phyloP scores from a whole-genome alignment of 148 eudicot species.

The Vaccinium myrtillus region DNA sequence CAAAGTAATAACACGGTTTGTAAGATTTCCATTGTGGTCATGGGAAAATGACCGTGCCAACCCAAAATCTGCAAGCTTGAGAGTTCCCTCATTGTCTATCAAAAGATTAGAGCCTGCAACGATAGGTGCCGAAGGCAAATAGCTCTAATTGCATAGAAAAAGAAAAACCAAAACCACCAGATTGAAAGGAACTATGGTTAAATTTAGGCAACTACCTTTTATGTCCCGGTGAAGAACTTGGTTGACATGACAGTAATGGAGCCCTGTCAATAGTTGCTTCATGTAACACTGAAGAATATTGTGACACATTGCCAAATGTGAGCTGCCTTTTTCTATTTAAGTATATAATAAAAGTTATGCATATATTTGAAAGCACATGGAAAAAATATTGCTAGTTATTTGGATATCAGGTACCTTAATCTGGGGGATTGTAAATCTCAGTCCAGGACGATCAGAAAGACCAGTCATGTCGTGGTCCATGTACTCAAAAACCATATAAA shows the following conservation, averaged over 20 bases:
- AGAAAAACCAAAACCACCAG: neutral
- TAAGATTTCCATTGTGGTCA: constrained; percentile 55
- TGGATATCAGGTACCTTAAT: constrained; percentile 22
- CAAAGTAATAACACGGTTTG: constrained; percentile 61
- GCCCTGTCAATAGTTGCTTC: constrained; percentile 75
- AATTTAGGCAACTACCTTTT: constrained; percentile 44
- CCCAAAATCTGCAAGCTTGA: constrained; percentile 89
- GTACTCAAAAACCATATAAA: constrained; percentile 66
- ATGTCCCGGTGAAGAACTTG: constrained; percentile 83
- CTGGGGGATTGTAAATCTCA: constrained; percentile 48
- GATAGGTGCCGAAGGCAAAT: neutral
- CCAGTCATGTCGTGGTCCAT: constrained; percentile 77
- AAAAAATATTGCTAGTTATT: neutral
- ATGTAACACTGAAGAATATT: constrained; percentile 59
- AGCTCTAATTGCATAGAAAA: neutral
- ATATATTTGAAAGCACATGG: neutral
- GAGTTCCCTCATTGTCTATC: constrained; percentile 75
- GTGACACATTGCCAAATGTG: constrained; percentile 12
- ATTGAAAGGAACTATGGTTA: neutral
- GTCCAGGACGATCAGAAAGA: constrained; percentile 67
- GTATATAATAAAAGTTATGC: neutral
- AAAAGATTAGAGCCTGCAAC: constrained; percentile 73
- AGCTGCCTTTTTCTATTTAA: constrained; percentile 6
- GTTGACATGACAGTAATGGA: constrained; percentile 77
- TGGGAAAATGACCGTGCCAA: constrained; percentile 53